Evolutionary conservation across 352 stramenopile species (phyloP), one percentile per base, ranked within the genome.

Genomic region (Phytophthora syringae): DNA sequence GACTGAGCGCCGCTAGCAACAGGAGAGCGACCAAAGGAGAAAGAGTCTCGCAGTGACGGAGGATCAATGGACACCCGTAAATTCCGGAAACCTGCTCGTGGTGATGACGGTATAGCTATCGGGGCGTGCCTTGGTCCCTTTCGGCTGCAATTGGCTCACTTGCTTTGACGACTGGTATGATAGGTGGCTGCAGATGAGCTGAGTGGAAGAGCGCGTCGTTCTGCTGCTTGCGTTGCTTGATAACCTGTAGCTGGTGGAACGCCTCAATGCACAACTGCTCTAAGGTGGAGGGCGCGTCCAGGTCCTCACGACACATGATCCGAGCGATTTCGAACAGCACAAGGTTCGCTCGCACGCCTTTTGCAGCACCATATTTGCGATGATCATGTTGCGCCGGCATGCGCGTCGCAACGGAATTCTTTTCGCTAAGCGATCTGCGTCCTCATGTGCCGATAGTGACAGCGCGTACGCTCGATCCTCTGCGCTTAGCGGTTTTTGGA

Each of bases 221-320:
- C 28, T 68, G 58, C 32, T 72, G 58, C 32, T 72, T 70, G 55
- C 60, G 74, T 22, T 68, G 66, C 36, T 77, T 79, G 22, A 64
- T 51, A 47, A 72, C 60, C 18, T 80, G 72, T 13, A 92, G 50
- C 36, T 93, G 70, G n/a, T 75, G 70, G 42, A 90, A 92, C 13
- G 86, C 84, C n/a, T 92, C 75, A 16, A 88, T 52, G 39, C 81
- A 93, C 43, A 95, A 62, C 12, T 58, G 63, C 57, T 94, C 87
- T 9, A 95, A 60, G 6, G 56, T 70, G 13, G 87, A 95, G 36
- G 75, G 81, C n/a, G 74, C 53, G 44, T 95, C 87, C 37, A 95
- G 40, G 59, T 95, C 86, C 27, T 95, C 87, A 40, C 87, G 81
- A 55, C 85, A 94, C 82, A 95, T 95, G 51, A 94, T 88, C 18